Evolutionary conservation across 495 filamentous ascomycete species (phyloP).

Genomic region (Hypoxylon perforatum): DNA sequence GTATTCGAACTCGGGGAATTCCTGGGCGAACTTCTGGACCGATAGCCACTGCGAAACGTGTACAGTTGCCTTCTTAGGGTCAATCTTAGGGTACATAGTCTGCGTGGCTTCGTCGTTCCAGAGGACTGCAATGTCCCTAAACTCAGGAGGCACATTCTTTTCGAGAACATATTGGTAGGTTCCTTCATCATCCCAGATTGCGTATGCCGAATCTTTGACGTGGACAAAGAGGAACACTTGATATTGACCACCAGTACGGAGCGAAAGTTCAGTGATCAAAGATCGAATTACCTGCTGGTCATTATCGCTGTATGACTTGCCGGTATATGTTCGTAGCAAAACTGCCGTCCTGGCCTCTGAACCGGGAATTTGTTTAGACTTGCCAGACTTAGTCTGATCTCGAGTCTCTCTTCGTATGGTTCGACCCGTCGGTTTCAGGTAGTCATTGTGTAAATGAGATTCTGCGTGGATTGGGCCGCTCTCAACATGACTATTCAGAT

Average conservation of each 20-base stretch:
- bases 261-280: slow-evolving; percentile 75
- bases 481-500: slow-evolving; percentile 13
- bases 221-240: slow-evolving; percentile 81
- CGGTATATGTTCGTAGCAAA: slow-evolving; percentile 74
- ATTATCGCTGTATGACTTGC: slow-evolving; percentile 74
- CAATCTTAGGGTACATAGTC: slow-evolving; percentile 67
- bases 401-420: slow-evolving; percentile 16
- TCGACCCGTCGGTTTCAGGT: slow-evolving; percentile 8
- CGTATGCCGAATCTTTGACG: slow-evolving; percentile 66
- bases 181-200: slow-evolving; percentile 66
- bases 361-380: slow-evolving; percentile 13
- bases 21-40: slow-evolving; percentile 72
- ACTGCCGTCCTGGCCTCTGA: slow-evolving; percentile 71
- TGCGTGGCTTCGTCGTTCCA: slow-evolving; percentile 71
- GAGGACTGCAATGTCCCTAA: slow-evolving; percentile 72
- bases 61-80: slow-evolving; percentile 52
- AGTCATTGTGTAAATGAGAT: slow-evolving; percentile 12
- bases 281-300: slow-evolving; percentile 78
- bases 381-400: slow-evolving; percentile 19
- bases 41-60: slow-evolving; percentile 66
- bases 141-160: slow-evolving; percentile 69
- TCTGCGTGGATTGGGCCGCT: slow-evolving; percentile 15
- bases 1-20: slow-evolving; percentile 76
- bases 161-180: slow-evolving; percentile 65
- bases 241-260: slow-evolving; percentile 81